phyloP scores from a whole-genome alignment of 352 stramenopile species.

The Elongisporangium anandrum region DNA sequence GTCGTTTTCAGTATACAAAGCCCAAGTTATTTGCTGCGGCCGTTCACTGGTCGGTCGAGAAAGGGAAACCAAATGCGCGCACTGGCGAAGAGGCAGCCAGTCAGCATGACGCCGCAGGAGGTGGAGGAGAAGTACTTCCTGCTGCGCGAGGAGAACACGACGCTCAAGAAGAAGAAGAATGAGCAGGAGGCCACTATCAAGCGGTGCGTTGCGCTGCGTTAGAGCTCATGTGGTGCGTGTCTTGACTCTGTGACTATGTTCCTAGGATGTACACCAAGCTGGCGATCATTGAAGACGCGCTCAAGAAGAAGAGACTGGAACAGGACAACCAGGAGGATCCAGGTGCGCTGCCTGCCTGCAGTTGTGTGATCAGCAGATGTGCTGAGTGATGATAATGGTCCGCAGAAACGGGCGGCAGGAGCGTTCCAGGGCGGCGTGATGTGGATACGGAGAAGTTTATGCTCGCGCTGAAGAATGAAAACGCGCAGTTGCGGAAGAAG shows the following conservation, averaged over 20 bases:
- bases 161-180: constrained; percentile 90
- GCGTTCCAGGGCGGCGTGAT: constrained; percentile 42
- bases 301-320: constrained; percentile 67
- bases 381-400: neutral
- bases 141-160: constrained; percentile 79
- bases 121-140: constrained; percentile 85
- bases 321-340: constrained; percentile 59
- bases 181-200: constrained; percentile 89
- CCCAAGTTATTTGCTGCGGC: neutral
- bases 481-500: constrained; percentile 64
- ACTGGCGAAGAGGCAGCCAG: neutral
- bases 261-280: constrained; percentile 90
- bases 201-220: constrained; percentile 28
- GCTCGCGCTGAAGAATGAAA: constrained; percentile 73
- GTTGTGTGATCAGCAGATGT: neutral
- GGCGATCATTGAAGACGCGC: constrained; percentile 81
- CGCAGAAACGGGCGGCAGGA: constrained; percentile 26
- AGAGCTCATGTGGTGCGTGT: neutral
- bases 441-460: constrained; percentile 82
- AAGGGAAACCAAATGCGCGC: neutral
- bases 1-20: neutral
- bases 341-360: constrained; percentile 12
- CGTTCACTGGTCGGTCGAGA: neutral
- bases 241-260: neutral
- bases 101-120: constrained; percentile 44